Conservation (phyloP, 2,329 filamentous ascomycete species). For the Xylaria sp. region DNA sequence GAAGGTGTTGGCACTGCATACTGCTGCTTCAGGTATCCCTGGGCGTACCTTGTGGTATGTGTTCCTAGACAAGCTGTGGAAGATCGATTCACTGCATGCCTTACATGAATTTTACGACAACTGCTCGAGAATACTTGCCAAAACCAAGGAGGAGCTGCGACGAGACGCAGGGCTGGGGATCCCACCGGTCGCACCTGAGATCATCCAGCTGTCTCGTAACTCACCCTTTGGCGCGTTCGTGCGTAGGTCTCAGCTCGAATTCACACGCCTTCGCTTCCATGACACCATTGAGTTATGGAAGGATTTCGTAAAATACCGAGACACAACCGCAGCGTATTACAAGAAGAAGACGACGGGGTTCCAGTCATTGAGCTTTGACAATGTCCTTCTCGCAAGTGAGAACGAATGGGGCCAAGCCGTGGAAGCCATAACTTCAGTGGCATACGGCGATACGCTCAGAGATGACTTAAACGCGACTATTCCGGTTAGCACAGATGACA, state of each 20-base stretch:
- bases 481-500: slow-evolving; percentile 75
- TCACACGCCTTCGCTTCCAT: slow-evolving; percentile 78
- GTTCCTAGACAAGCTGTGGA: slow-evolving; percentile 82
- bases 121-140: slow-evolving; percentile 63
- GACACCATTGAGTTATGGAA: slow-evolving; percentile 82
- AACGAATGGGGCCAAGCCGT: slow-evolving; percentile 57
- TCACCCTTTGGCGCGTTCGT: slow-evolving; percentile 86
- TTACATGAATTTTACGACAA: slow-evolving; percentile 77
- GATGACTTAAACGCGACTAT: slow-evolving; percentile 48
- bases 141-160: slow-evolving; percentile 65
- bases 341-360: slow-evolving; percentile 67
- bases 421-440: slow-evolving; percentile 52
- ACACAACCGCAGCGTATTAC: slow-evolving; percentile 72
- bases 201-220: slow-evolving; percentile 69
- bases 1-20: slow-evolving; percentile 58
- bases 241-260: slow-evolving; percentile 78
- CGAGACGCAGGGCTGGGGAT: slow-evolving; percentile 59
- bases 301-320: slow-evolving; percentile 78
- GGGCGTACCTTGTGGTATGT: slow-evolving; percentile 87
- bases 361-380: slow-evolving; percentile 62
- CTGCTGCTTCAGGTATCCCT: slow-evolving; percentile 64
- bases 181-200: slow-evolving; percentile 52
- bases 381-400: slow-evolving; percentile 57
- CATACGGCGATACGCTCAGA: slow-evolving; percentile 60
- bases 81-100: slow-evolving; percentile 79